Evolutionary conservation across 2,329 filamentous ascomycete species (phyloP).

Genomic region (Cladophialophora chaetospira): DNA sequence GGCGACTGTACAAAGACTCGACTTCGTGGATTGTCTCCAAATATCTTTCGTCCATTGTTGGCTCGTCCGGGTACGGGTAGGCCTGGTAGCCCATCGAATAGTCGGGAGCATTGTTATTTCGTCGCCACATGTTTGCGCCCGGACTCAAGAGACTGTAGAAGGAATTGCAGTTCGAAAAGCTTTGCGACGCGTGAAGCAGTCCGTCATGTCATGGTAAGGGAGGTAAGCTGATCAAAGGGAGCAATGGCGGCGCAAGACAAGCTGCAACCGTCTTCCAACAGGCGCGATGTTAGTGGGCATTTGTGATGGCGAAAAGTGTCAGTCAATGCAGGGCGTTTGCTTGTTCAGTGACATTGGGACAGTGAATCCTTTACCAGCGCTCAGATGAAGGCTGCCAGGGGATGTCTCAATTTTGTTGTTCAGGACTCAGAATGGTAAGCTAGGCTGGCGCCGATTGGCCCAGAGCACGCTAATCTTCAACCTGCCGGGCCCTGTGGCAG

Average conservation of each 20-base stretch:
- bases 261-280: no score
- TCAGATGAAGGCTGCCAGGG: constrained; percentile 11
- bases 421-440: constrained; percentile 24
- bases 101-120: constrained; percentile 22
- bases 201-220: constrained; percentile 13
- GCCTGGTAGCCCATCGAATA: constrained; percentile 27
- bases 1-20: constrained; percentile 37
- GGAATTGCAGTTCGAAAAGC: constrained; percentile 3
- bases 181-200: constrained; percentile 6
- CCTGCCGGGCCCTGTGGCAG: constrained; percentile 16
- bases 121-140: constrained; percentile 24
- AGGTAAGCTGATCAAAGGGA: neutral
- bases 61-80: constrained; percentile 22
- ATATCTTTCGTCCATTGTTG: constrained; percentile 44
- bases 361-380: no score
- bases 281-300: no score
- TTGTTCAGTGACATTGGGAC: constrained; percentile 2
- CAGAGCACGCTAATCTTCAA: constrained; percentile 4
- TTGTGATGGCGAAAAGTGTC: neutral
- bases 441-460: constrained; percentile 19
- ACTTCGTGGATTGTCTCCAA: constrained; percentile 43
- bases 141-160: constrained; percentile 5
- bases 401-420: constrained; percentile 15
- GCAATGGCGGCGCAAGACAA: no score
- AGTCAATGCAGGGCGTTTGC: neutral